phyloP scores from a whole-genome alignment of 2,329 filamentous ascomycete genomes.

The Neonectria coccinea region DNA sequence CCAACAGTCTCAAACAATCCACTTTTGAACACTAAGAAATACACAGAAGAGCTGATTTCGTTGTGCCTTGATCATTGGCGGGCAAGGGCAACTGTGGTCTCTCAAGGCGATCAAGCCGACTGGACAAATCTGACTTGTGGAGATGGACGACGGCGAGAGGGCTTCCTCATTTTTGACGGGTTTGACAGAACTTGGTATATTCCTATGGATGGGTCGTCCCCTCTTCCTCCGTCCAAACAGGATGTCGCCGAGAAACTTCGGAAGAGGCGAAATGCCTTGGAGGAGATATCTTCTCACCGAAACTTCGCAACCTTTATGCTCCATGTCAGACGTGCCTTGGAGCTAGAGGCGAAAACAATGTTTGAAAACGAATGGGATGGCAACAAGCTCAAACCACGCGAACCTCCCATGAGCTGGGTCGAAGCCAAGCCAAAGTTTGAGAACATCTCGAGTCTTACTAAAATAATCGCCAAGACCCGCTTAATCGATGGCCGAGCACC shows the following conservation, averaged over 20 bases:
- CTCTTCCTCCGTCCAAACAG: constrained; percentile 28
- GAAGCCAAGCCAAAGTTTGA: constrained; percentile 20
- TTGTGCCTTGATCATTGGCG: constrained; percentile 36
- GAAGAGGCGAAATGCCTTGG: constrained; percentile 19
- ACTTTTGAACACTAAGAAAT: constrained; percentile 19
- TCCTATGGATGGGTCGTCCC: constrained; percentile 30
- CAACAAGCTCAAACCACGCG: constrained; percentile 8
- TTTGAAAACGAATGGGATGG: constrained; percentile 38
- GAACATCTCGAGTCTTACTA: constrained; percentile 11
- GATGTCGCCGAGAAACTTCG: constrained; percentile 24
- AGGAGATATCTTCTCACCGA: constrained; percentile 1
- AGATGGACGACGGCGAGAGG: constrained; percentile 16
- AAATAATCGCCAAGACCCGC: constrained; percentile 39
- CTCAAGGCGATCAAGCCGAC: constrained; percentile 33
- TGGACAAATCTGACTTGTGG: constrained; percentile 37
- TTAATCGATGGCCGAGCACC: constrained; percentile 30
- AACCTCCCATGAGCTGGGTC: constrained; percentile 28
- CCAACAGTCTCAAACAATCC: neutral
- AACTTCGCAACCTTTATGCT: neutral
- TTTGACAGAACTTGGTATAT: constrained; percentile 42
- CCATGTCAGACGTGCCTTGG: constrained; percentile 17
- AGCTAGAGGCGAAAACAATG: constrained; percentile 31
- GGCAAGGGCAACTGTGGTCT: constrained; percentile 35
- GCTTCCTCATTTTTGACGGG: constrained; percentile 39
- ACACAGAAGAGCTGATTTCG: constrained; percentile 37